phyloP scores from a whole-genome alignment of 768 basidiomycete genomes.

The Exsudoporus frostii region DNA sequence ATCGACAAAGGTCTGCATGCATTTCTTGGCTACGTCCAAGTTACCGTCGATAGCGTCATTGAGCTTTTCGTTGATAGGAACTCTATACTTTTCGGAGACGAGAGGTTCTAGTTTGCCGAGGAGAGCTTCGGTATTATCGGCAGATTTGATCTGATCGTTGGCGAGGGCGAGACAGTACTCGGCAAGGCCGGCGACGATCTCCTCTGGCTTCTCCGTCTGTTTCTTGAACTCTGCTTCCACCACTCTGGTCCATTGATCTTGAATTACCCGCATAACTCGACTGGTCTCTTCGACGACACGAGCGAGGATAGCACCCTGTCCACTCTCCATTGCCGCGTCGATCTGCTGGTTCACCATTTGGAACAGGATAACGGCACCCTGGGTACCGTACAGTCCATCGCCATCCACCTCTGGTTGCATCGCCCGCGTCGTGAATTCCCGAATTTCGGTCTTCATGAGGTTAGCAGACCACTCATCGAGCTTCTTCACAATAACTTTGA shows the following conservation, averaged over 20 bases:
- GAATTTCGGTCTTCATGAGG: constrained; percentile 86
- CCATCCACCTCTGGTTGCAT: constrained; percentile 87
- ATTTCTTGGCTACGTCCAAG: constrained; percentile 96
- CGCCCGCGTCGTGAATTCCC: constrained; percentile 77
- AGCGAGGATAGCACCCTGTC: constrained; percentile 89
- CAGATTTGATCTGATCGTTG: constrained; percentile 96
- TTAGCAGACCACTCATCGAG: constrained; percentile 97
- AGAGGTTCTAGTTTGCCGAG: constrained; percentile 84
- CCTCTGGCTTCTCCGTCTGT: constrained; percentile 84
- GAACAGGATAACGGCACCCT: constrained; percentile 93
- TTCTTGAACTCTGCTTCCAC: constrained; percentile 86
- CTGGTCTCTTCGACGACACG: constrained; percentile 86
- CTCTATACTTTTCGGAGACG: constrained; percentile 89
- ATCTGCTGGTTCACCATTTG: constrained; percentile 98
- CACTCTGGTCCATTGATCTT: constrained; percentile 82
- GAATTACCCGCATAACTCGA: constrained; percentile 85
- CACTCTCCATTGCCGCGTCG: constrained; percentile 92
- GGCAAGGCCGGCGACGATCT: constrained; percentile 81
- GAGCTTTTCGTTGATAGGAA: constrained; percentile 75
- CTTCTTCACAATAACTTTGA: constrained; percentile 88
- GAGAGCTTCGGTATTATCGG: constrained; percentile 88
- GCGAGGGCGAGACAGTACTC: constrained; percentile 97
- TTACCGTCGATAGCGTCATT: constrained; percentile 99
- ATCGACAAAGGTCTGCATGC: constrained; percentile 90
- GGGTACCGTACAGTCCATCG: constrained; percentile 86